phyloP scores from a whole-genome alignment of 805 yeast species.

The Naumovozyma baii region DNA sequence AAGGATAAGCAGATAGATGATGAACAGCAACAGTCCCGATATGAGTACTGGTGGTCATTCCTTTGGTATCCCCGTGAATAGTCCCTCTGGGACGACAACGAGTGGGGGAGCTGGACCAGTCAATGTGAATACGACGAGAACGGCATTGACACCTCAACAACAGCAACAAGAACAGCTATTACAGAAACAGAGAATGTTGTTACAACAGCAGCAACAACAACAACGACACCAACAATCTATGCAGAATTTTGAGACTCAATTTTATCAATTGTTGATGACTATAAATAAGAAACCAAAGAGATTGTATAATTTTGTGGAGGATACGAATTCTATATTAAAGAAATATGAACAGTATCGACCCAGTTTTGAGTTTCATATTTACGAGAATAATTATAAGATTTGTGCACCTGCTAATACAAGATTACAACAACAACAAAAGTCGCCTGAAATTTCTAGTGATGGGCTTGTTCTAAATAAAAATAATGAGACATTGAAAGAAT shows the following conservation, averaged over 20 bases:
- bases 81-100: constrained; percentile 1
- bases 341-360: constrained; percentile 73
- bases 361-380: constrained; percentile 80
- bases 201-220: constrained; percentile 23
- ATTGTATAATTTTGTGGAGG: constrained; percentile 53
- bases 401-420: constrained; percentile 52
- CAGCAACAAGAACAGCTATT: constrained; percentile 7
- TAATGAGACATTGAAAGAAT: constrained; percentile 69
- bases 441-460: constrained; percentile 36
- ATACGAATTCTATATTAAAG: constrained; percentile 59
- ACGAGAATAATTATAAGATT: constrained; percentile 83
- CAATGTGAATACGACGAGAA: constrained; percentile 3
- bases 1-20: background rate
- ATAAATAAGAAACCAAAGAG: constrained; percentile 35
- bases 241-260: constrained; percentile 34
- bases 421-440: constrained; percentile 30
- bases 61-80: constrained; percentile 18
- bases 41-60: background rate
- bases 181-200: constrained; percentile 28
- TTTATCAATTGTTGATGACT: constrained; percentile 29
- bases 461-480: constrained; percentile 68
- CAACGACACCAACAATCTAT: constrained; percentile 34
- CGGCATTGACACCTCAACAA: constrained; percentile 7
- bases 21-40: background rate
- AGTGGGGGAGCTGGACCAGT: constrained; percentile 10